These are phyloP conservation scores for Nematodospora anomalae DNA, from an alignment of 1,139 yeast species.

Conservation along the genomic window DNA sequence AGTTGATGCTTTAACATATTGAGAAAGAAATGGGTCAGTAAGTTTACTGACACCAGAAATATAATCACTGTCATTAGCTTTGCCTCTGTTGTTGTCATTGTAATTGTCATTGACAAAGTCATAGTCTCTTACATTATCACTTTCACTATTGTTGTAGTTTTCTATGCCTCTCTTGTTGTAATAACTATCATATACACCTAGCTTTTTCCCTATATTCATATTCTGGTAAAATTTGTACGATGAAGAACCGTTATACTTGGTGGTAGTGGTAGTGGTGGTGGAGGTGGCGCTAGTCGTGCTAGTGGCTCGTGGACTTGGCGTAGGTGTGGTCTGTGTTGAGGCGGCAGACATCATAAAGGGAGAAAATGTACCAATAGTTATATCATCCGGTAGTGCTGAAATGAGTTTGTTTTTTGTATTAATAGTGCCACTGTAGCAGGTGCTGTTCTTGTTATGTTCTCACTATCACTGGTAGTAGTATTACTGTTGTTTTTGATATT, in stretches of 20 bases:
- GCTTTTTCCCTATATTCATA: neutral
- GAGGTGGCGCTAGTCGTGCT: conserved; percentile 1
- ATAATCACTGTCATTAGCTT: neutral
- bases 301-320: conserved; percentile 8
- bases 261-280: neutral
- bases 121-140: neutral
- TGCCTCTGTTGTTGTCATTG: conserved; percentile 1
- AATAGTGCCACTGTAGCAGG: too few relatives aligned
- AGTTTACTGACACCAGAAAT: neutral
- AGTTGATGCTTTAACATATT: conserved; percentile 27
- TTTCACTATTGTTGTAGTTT: neutral
- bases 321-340: conserved; percentile 15
- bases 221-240: neutral
- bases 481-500: too few relatives aligned
- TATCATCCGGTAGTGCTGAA: conserved; percentile 9
- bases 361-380: conserved; percentile 7
- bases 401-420: too few relatives aligned
- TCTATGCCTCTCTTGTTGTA: neutral
- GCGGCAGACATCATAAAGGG: conserved; percentile 13
- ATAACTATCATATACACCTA: neutral
- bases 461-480: too few relatives aligned
- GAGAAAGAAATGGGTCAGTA: conserved; percentile 28
- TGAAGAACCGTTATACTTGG: neutral
- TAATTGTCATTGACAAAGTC: neutral
- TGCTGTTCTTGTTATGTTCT: too few relatives aligned